Evolutionary conservation across 257 asterid species (phyloP).

Genomic region (Solanum pennellii): DNA sequence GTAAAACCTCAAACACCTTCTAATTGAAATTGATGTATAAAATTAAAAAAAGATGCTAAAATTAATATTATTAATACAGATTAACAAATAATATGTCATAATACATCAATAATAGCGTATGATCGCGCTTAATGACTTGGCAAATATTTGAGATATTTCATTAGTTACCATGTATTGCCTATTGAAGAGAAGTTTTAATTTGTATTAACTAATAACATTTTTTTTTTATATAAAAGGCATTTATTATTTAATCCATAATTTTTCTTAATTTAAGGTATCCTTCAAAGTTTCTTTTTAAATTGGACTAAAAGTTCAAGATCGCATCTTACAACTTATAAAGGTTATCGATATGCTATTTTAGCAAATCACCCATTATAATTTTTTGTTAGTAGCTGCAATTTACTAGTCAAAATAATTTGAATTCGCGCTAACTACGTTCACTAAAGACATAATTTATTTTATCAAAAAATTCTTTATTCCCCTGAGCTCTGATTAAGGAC

Average conservation of each 20-base stretch:
- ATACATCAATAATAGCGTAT: too few relatives aligned
- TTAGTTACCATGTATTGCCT: not conserved
- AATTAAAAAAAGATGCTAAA: not conserved
- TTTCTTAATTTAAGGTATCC: not conserved
- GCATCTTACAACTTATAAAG: not conserved
- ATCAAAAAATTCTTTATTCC: not conserved
- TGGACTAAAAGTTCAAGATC: not conserved
- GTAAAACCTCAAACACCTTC: not conserved
- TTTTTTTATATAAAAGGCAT: not conserved
- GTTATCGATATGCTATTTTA: not conserved
- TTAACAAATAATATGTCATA: too few relatives aligned
- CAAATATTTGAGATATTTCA: not conserved
- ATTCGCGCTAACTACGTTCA: accelerated
- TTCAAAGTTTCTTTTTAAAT: not conserved
- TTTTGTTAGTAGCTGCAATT: not conserved
- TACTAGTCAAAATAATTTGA: not conserved
- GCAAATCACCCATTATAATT: not conserved
- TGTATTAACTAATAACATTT: not conserved
- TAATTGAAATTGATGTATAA: not conserved
- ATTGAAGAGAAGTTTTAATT: not conserved
- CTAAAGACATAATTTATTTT: too few relatives aligned
- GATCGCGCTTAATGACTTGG: not conserved
- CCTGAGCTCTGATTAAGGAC: not conserved
- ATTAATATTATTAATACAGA: too few relatives aligned
- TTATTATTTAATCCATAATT: not conserved